phyloP scores from a whole-genome alignment of 768 basidiomycete species.

The Mycena rosella region DNA sequence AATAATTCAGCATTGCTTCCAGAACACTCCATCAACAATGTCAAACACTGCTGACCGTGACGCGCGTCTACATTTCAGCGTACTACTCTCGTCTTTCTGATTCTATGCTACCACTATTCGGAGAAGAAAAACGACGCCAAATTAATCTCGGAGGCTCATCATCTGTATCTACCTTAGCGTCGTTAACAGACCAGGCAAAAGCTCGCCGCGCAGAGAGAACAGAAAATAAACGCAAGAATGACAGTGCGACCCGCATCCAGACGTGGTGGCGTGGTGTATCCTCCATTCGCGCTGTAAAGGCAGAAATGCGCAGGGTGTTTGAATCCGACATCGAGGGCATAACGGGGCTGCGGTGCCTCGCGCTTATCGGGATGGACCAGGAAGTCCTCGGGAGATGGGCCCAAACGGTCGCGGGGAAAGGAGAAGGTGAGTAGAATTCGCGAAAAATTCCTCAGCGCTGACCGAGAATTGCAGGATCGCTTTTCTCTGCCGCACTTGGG shows the following conservation, averaged over 20 bases:
- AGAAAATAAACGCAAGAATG: constrained; percentile 65
- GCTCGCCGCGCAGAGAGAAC: constrained; percentile 69
- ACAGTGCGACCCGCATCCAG: constrained; percentile 73
- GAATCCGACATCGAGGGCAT: constrained; percentile 65
- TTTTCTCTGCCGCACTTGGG: constrained; percentile 56
- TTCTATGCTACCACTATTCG: constrained; percentile 60
- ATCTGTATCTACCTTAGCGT: constrained; percentile 61
- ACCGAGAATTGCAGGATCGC: constrained; percentile 46
- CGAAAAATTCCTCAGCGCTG: not conserved
- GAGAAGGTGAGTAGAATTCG: constrained; percentile 43
- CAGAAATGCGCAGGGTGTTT: constrained; percentile 63
- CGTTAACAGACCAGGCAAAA: constrained; percentile 74
- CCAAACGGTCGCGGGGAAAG: constrained; percentile 45
- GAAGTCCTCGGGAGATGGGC: constrained; percentile 63
- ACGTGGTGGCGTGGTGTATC: constrained; percentile 74
- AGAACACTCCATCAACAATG: constrained; percentile 4
- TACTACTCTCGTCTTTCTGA: not conserved
- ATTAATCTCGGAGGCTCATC: constrained; percentile 84
- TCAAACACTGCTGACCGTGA: constrained; percentile 1
- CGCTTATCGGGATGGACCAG: constrained; percentile 70
- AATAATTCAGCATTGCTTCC: too few relatives aligned
- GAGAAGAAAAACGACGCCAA: constrained; percentile 66
- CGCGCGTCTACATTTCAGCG: constrained; percentile 16
- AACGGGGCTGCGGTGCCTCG: constrained; percentile 72
- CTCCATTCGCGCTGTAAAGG: constrained; percentile 56